Evolutionary conservation across 805 yeast genomes (phyloP).

Genomic region (Wickerhamomyces sydowiorum): DNA sequence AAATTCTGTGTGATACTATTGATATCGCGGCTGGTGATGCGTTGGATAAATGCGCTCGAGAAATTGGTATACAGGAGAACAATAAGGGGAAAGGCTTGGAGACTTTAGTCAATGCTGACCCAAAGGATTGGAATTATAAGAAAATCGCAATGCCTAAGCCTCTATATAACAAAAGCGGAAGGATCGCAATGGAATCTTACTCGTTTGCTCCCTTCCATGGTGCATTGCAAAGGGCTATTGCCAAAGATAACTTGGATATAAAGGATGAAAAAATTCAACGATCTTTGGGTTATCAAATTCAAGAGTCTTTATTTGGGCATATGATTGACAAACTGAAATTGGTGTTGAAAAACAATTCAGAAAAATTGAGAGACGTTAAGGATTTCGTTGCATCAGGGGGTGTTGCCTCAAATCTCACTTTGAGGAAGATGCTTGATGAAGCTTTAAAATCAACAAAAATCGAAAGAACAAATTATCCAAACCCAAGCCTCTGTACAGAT

Average conservation of each 20-base stretch:
- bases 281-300: constrained; percentile 52
- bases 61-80: constrained; percentile 70
- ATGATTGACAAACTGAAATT: constrained; percentile 56
- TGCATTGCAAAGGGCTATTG: constrained; percentile 36
- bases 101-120: constrained; percentile 34
- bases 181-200: constrained; percentile 45
- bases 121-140: constrained; percentile 23
- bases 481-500: constrained; percentile 74
- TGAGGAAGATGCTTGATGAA: constrained; percentile 42
- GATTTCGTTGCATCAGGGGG: constrained; percentile 89
- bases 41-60: constrained; percentile 87
- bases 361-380: constrained; percentile 35
- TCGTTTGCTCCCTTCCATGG: constrained; percentile 78
- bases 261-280: constrained; percentile 24
- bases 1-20: constrained; percentile 63
- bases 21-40: constrained; percentile 95
- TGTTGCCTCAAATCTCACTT: constrained; percentile 69
- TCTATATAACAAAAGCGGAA: constrained; percentile 40
- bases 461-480: constrained; percentile 59
- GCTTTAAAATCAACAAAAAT: constrained; percentile 29
- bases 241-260: constrained; percentile 14
- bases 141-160: constrained; percentile 41
- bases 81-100: constrained; percentile 88
- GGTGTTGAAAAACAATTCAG: constrained; percentile 36
- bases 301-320: constrained; percentile 67